Percentiles rank a stretch among this genome's conserved stretches.
phyloP scores from a whole-genome alignment of 208 protist species.

The Trypanosoma caninum region DNA sequence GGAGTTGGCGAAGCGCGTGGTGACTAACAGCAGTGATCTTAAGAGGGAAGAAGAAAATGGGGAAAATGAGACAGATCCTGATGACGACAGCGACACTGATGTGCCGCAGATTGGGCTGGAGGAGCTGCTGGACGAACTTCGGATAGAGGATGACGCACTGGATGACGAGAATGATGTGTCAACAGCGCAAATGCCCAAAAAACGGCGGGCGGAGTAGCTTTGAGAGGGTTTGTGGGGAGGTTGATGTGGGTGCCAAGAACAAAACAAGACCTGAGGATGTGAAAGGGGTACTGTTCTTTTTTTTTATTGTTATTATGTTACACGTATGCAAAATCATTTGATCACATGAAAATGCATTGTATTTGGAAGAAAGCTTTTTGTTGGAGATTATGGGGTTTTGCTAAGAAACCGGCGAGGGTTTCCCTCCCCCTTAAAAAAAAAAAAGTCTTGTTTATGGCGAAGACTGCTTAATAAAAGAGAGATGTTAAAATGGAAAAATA shows the following conservation, averaged over 20 bases:
- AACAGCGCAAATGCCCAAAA: constrained; percentile 1
- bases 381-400: no score
- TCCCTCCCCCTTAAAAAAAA: no score
- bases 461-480: no score
- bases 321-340: no score
- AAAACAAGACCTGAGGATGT: not conserved
- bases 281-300: constrained; percentile 1
- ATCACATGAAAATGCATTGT: no score
- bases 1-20: constrained; percentile 36
- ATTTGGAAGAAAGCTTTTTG: no score
- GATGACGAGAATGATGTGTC: constrained; percentile 23
- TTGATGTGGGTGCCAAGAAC: not conserved
- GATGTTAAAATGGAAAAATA: no score
- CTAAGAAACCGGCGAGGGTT: no score
- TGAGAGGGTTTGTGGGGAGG: not conserved
- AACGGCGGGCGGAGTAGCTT: not conserved
- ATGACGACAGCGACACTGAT: constrained; percentile 47
- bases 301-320: not conserved
- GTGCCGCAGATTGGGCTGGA: constrained; percentile 62
- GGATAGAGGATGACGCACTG: constrained; percentile 50
- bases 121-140: constrained; percentile 85
- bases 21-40: not conserved
- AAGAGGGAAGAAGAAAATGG: not conserved
- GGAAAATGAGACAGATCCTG: constrained; percentile 10
- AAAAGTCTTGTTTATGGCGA: no score